Evolutionary conservation across 1,139 yeast species (phyloP), one percentile per base, ranked within the genome.

Genomic region (Yamadazyma buinensis): DNA sequence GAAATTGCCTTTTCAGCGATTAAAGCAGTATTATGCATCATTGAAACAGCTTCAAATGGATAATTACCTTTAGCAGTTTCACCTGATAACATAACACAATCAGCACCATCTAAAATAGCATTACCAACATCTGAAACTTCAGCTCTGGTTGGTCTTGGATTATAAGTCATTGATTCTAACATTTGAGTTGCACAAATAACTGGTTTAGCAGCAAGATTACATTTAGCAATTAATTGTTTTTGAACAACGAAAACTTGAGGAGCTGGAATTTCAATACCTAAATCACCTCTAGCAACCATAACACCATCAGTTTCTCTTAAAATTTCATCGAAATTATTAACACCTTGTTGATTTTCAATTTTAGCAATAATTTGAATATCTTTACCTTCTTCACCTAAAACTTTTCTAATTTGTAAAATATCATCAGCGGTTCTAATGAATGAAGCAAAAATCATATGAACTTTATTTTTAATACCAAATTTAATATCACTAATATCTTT

Each of bases 141-240:
- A 52, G 99, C 99, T 75, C 99, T 86, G 62, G 99, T 92, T 68
- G 99, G 98, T 72, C 98, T 84, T 64, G 99, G 99, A 83, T 92
- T 94, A 72, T 84, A 87, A 42, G 97, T 92, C 99, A 92, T 92
- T 42, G 97, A 87, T 73, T 92, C 99, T 67, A 92, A 84, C 98
- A 92, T 92, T 75, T 92, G 99, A 49, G 99, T 92, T 49, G 99
- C 99, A 75, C 98, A 94, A 62, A 92, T 88, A 52, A 88, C 97
- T 59, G 99, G 98, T 80, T 94, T 92, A 62, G 97, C 99, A 51
- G 96, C 97, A 64, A 90, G 76, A 80, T 92, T 94, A 77, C 96
- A 92, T 75, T 92, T 92, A 59, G 98, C 97, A 65, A 92, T 92
- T 74, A 92, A 77, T 76, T 90, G 96, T 80, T 94, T 92, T 75